Percentiles rank a stretch among this genome's conserved stretches.
Evolutionary conservation across 768 basidiomycete species (phyloP).

Genomic region (Termitomyces titanicus): DNA sequence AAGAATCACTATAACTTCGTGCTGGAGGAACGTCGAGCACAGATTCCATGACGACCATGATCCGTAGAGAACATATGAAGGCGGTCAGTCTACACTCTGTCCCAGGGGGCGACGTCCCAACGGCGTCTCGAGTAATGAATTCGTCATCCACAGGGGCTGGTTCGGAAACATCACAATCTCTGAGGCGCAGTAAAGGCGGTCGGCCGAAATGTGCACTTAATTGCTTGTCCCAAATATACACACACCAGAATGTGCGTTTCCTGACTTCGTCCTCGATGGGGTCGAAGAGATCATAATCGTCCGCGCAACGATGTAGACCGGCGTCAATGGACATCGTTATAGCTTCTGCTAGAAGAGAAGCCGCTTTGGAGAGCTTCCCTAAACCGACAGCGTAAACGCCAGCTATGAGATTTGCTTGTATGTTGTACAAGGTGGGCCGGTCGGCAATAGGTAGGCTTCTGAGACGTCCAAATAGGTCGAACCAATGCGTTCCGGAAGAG

Average conservation of each 20-base stretch:
- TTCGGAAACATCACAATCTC: conserved; percentile 91
- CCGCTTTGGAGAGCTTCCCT: conserved; percentile 84
- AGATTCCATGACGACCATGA: conserved; percentile 86
- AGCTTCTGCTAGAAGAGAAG: conserved; percentile 81
- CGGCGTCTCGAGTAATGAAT: conserved; percentile 72
- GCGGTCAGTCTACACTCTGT: conserved; percentile 76
- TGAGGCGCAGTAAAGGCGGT: conserved; percentile 79
- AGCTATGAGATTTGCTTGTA: conserved; percentile 89
- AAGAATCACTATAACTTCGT: conserved; percentile 55
- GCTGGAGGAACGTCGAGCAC: conserved; percentile 81
- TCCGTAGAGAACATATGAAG: conserved; percentile 71
- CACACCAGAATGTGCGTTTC: conserved; percentile 95
- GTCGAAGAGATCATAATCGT: conserved; percentile 84
- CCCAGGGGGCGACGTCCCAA: conserved; percentile 64
- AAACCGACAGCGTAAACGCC: conserved; percentile 91
- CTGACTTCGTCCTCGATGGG: conserved; percentile 88
- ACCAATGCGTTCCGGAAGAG: conserved; percentile 90
- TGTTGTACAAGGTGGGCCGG: conserved; percentile 85
- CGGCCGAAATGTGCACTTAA: conserved; percentile 85
- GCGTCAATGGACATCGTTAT: conserved; percentile 86
- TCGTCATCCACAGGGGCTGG: conserved; percentile 87
- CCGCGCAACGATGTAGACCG: conserved; percentile 83
- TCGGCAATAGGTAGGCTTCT: conserved; percentile 89
- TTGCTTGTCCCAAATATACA: conserved; percentile 97
- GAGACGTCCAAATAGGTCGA: conserved; percentile 82